A percentile compares a stretch with the other conserved stretches of the same genome.
Conservation (phyloP, 495 filamentous ascomycete genomes). For the Penicillium mononematosum region DNA sequence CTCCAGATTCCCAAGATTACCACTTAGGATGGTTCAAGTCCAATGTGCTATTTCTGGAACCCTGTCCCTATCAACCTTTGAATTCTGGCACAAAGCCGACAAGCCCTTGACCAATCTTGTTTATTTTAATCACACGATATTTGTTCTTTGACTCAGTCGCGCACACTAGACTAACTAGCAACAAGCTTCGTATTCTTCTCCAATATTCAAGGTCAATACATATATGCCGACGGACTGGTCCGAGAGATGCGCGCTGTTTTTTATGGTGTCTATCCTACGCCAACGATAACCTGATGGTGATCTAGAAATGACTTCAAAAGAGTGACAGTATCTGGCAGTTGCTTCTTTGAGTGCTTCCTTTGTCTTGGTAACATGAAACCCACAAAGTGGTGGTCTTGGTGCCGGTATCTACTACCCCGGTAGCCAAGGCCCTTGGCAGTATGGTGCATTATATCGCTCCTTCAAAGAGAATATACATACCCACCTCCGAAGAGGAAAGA, state of each 20-base stretch:
- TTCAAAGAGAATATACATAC: not conserved
- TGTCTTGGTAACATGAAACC: not conserved
- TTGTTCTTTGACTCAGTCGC: not conserved
- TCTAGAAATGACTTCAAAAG: not conserved
- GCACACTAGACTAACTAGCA: not conserved
- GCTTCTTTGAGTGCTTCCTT: not conserved
- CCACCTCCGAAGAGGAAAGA: not conserved
- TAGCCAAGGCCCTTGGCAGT: not conserved
- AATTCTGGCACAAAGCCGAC: not conserved
- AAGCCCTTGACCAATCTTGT: not conserved
- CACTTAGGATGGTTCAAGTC: not conserved
- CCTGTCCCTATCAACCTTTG: not conserved
- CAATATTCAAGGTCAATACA: not conserved
- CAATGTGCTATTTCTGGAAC: not conserved
- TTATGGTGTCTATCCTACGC: not conserved
- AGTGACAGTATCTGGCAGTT: not conserved
- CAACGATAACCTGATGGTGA: not conserved
- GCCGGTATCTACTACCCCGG: not conserved
- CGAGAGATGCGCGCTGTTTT: not conserved
- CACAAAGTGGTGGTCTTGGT: not conserved
- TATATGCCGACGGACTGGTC: not conserved
- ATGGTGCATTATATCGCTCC: not conserved
- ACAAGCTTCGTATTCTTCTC: not conserved
- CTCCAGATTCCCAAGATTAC: not conserved
- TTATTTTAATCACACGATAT: not conserved